Conservation (phyloP, 768 basidiomycete species). For the Mycena polygramma region DNA sequence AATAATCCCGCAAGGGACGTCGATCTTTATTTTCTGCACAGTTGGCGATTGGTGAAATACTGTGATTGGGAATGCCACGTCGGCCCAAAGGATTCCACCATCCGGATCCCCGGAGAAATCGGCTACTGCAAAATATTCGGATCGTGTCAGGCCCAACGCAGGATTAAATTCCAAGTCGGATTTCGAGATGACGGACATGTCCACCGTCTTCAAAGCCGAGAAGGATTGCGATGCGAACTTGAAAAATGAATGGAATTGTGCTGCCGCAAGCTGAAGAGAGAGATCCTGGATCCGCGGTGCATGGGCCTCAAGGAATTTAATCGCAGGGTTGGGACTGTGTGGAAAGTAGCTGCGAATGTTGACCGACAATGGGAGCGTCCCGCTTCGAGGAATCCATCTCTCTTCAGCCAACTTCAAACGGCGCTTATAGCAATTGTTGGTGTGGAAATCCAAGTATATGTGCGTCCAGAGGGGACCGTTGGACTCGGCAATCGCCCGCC, state of each 20-base stretch:
- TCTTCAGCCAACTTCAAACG: background rate
- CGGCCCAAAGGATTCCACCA: background rate
- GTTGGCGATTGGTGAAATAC: background rate
- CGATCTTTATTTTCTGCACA: background rate
- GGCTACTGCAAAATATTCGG: background rate
- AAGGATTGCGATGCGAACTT: background rate
- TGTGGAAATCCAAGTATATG: constrained; percentile 7
- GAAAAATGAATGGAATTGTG: background rate
- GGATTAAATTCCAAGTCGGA: background rate
- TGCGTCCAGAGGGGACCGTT: constrained; percentile 3
- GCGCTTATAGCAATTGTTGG: background rate
- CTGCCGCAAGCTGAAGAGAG: constrained; percentile 1
- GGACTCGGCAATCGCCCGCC: constrained; percentile 5
- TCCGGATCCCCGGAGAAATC: background rate
- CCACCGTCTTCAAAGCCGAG: background rate
- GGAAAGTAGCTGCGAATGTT: constrained; percentile 8
- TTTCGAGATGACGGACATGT: background rate
- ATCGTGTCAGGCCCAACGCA: background rate
- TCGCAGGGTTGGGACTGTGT: background rate
- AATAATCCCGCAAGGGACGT: background rate
- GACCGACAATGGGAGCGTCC: background rate
- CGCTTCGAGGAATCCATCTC: constrained; percentile 1
- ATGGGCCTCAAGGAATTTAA: background rate
- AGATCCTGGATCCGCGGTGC: constrained; percentile 11
- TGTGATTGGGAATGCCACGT: background rate